Conservation (phyloP, 306 rosid genomes). For the Ormosia semicastrata region DNA sequence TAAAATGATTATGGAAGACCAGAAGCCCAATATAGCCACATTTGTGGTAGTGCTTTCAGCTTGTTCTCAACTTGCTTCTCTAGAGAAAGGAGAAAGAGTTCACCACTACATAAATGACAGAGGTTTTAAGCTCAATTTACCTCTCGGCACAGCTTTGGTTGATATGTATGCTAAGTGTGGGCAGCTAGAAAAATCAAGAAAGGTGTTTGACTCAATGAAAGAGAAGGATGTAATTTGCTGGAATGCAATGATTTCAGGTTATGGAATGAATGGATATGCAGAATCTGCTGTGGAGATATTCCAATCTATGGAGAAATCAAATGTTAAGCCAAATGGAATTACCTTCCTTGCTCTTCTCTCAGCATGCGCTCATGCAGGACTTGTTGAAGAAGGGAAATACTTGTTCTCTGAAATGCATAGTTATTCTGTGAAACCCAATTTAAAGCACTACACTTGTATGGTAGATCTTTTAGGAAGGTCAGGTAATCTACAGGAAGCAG, state of each 20-base stretch:
- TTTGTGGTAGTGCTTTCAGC: slow-evolving; percentile 55
- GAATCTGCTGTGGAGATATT: slow-evolving; percentile 61
- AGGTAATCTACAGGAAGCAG: slow-evolving; percentile 70
- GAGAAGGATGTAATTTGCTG: slow-evolving; percentile 69
- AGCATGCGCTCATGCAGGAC: slow-evolving; percentile 72
- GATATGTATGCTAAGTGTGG: slow-evolving; percentile 91
- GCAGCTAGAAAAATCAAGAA: slow-evolving; percentile 56
- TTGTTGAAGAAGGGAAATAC: slow-evolving; percentile 62
- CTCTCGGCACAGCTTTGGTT: slow-evolving; percentile 66
- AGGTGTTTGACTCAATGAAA: slow-evolving; percentile 52
- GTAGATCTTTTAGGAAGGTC: slow-evolving; percentile 81
- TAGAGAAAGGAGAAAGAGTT: slow-evolving; percentile 53
- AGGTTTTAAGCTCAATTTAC: slow-evolving; percentile 48
- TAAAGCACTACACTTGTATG: slow-evolving; percentile 87
- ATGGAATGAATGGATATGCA: slow-evolving; percentile 68
- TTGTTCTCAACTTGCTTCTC: slow-evolving; percentile 69
- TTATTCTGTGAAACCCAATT: slow-evolving; percentile 48
- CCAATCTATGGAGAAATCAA: slow-evolving; percentile 57
- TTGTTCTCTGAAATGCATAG: slow-evolving; percentile 55
- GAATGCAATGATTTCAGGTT: slow-evolving; percentile 77
- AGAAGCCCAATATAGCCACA: slow-evolving; percentile 59
- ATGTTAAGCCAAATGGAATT: slow-evolving; percentile 57
- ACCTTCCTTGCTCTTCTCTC: slow-evolving; percentile 79
- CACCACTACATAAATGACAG: slow-evolving; percentile 49
- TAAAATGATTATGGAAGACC: slow-evolving; percentile 49